Evolutionary conservation across 352 stramenopile genomes (phyloP), one percentile per base, ranked within the genome.

Genomic region (Globisporangium perplexum): DNA sequence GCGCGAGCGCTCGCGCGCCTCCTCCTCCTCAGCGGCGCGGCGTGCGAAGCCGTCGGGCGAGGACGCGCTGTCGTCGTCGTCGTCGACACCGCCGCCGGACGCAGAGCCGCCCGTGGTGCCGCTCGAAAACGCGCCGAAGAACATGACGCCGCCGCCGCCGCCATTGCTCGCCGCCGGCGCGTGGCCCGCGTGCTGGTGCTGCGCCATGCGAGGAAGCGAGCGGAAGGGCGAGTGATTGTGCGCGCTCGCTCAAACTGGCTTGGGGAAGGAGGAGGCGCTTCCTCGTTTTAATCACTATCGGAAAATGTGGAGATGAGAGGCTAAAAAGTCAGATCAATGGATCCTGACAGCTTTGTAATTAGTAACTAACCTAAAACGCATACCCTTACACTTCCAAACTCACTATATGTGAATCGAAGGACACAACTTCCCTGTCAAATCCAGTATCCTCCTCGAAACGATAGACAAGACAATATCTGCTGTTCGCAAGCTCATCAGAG

Each of bases 1-100:
- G 10, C 73, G 73, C 11, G 73, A 74, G 18, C 63, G 71, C 46
- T 73, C 52, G 26, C 51, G 45, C 18, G 68, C 65, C 3, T 71
- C 62, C 1, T 71, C 62, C 1, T 69, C 62, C 22, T 72, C 53
- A 11, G 18, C 50, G n/a, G 39, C 36, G 30, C 30, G 30, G 2
- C 7, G 44, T 14, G 30, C 22, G n/a, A 53, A 36, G 47, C 23
- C 52, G 52, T 30, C 38, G 24, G 48, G 53, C 48, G 26, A 30
- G 26, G 26, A 30, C 26, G 41, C 48, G 44, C 23, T n/a, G n/a
- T 42, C 26, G 36, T 45, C 44, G 18, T 53, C 26, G 36, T 50
- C 46, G 36, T 38, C 33, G 14, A 38, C 17, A 11, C 31, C 8
- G 8, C 2, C 39, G 39, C 39, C 39, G 17, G 39, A 45, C 39